Conservation (phyloP, 106 monocot genomes). For the Dendrobium catenatum region DNA sequence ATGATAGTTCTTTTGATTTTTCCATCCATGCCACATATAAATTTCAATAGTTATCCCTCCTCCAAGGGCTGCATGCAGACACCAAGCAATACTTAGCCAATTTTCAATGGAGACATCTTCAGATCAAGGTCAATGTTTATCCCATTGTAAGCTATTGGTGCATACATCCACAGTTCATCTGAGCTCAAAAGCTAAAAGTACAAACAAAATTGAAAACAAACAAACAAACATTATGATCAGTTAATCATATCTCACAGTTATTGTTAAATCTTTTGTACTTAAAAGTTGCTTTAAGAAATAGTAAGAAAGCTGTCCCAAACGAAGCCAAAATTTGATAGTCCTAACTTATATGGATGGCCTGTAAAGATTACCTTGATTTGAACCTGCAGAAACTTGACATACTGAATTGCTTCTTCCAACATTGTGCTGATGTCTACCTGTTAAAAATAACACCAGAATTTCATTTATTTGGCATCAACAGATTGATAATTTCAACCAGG, state of each 20-base stretch:
- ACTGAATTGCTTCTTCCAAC: constrained; percentile 86
- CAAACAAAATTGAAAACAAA: background rate
- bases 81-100: background rate
- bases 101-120: constrained; percentile 23
- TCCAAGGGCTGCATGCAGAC: background rate
- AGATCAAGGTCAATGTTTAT: constrained; percentile 58
- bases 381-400: constrained; percentile 83
- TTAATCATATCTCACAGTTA: background rate
- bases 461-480: background rate
- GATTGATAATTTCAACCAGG: too few species aligned
- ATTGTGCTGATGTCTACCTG: constrained; percentile 93
- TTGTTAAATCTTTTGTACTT: too few species aligned
- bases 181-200: constrained; percentile 64
- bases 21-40: background rate
- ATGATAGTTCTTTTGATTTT: background rate
- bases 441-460: background rate
- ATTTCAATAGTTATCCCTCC: background rate
- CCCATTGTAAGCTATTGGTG: constrained; percentile 71
- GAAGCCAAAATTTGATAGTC: background rate
- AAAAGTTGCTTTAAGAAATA: too few species aligned
- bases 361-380: constrained; percentile 61
- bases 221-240: background rate
- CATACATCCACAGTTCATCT: constrained; percentile 84
- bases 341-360: background rate
- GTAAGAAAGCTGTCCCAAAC: too few species aligned